A percentile compares a stretch with the other conserved stretches of the same genome.
Conservation (phyloP, 2,329 filamentous ascomycete genomes). For the Setomelanomma holmii region DNA sequence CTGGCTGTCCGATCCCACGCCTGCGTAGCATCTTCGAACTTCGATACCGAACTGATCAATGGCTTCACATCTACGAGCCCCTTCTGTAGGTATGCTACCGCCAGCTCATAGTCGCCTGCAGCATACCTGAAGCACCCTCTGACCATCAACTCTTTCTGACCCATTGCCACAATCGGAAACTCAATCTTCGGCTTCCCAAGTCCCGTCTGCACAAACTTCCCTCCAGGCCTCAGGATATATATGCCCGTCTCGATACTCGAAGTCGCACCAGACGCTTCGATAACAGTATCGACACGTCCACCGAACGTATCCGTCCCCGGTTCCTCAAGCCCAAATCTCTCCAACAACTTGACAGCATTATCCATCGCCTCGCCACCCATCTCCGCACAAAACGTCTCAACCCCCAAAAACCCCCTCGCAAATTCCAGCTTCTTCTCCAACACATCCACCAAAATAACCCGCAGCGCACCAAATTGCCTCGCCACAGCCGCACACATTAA, state of each 20-base stretch:
- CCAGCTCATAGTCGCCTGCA: slow-evolving; percentile 42
- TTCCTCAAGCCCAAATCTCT: slow-evolving; percentile 73
- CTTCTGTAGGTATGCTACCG: slow-evolving; percentile 31
- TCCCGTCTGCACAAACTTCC: slow-evolving; percentile 94
- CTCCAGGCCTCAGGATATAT: slow-evolving; percentile 86
- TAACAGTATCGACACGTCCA: slow-evolving; percentile 78
- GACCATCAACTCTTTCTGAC: slow-evolving; percentile 76
- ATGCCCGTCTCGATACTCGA: slow-evolving; percentile 84
- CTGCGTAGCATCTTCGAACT: slow-evolving; percentile 36
- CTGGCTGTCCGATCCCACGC: slow-evolving; percentile 43
- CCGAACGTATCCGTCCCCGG: slow-evolving; percentile 53
- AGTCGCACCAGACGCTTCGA: slow-evolving; percentile 94
- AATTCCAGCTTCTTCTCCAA: slow-evolving; percentile 82
- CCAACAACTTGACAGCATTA: slow-evolving; percentile 60
- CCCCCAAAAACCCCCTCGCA: slow-evolving; percentile 75
- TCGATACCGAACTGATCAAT: slow-evolving; percentile 37
- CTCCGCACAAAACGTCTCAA: slow-evolving; percentile 74
- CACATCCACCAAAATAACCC: slow-evolving; percentile 90
- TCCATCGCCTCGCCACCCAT: slow-evolving; percentile 68
- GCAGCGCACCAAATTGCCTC: slow-evolving; percentile 70
- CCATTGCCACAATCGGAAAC: slow-evolving; percentile 91
- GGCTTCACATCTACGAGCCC: slow-evolving; percentile 32
- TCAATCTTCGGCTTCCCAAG: slow-evolving; percentile 92
- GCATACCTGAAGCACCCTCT: slow-evolving; percentile 43
- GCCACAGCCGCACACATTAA: slow-evolving; percentile 83